Percentiles rank a stretch among this genome's conserved stretches.
Evolutionary conservation across 2,329 filamentous ascomycete species (phyloP).

Genomic region (Cercospora sp.): DNA sequence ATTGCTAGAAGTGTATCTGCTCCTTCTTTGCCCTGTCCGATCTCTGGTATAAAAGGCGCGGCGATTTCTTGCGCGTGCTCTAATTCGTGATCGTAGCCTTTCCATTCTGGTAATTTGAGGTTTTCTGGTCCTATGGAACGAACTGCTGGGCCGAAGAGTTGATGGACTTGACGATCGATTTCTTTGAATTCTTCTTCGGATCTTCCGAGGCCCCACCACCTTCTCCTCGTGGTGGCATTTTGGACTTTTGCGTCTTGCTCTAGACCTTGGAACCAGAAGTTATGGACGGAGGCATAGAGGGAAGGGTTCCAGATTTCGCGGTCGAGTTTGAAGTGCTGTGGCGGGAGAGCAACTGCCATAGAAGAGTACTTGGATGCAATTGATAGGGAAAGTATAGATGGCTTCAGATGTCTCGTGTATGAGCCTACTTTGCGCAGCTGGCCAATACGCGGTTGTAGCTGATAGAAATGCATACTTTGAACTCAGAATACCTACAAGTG

Average conservation of each 20-base stretch:
- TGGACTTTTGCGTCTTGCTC: constrained; percentile 33
- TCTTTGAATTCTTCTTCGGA: constrained; percentile 38
- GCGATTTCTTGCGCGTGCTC: constrained; percentile 31
- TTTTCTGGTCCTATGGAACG: constrained; percentile 42
- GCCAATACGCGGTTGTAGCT: background rate
- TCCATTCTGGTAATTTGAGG: constrained; percentile 35
- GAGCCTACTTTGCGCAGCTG: background rate
- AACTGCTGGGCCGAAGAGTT: constrained; percentile 41
- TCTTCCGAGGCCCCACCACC: constrained; percentile 43
- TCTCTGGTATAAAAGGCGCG: constrained; percentile 40
- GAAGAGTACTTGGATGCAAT: background rate
- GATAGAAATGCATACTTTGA: background rate
- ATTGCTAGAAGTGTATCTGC: constrained; percentile 51
- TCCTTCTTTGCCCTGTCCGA: constrained; percentile 17
- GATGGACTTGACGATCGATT: constrained; percentile 43
- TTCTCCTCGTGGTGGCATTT: constrained; percentile 33
- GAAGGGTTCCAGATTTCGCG: constrained; percentile 43
- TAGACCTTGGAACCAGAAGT: constrained; percentile 45
- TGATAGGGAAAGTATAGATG: background rate
- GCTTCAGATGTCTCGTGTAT: background rate
- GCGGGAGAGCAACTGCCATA: constrained; percentile 2
- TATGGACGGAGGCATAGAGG: constrained; percentile 42
- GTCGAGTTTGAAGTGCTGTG: constrained; percentile 38
- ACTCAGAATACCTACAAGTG: background rate
- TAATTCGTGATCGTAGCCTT: constrained; percentile 33